Evolutionary conservation across 2,329 filamentous ascomycete species (phyloP).

Genomic region (Colletotrichum eleusines): DNA sequence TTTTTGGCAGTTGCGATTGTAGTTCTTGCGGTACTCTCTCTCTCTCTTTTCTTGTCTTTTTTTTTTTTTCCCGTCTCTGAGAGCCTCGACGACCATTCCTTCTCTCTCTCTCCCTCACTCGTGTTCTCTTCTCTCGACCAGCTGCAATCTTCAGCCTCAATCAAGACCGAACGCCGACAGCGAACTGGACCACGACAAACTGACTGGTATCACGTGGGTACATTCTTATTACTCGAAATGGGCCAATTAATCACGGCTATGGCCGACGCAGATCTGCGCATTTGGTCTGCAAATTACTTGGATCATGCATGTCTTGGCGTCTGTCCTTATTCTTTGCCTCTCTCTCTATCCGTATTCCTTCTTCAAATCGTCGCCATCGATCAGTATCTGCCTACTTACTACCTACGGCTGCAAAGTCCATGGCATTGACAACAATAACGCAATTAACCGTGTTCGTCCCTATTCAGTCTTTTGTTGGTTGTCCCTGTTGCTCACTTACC

Average conservation of each 20-base stretch:
- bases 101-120: not conserved
- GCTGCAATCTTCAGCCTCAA: not conserved
- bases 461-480: not conserved
- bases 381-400: no score
- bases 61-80: no score
- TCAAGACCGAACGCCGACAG: not conserved
- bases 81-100: not conserved
- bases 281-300: constrained; percentile 35
- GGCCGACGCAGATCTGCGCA: constrained; percentile 20
- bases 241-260: constrained; percentile 39
- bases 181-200: no score
- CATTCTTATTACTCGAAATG: constrained; percentile 25
- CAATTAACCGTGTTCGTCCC: not conserved
- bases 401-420: no score
- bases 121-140: not conserved
- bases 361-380: not conserved
- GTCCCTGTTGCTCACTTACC: not conserved
- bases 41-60: not conserved
- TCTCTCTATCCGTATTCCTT: not conserved
- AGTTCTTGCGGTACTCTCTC: not conserved
- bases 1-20: no score
- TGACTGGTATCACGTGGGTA: no score
- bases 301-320: constrained; percentile 28
- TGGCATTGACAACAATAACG: no score
- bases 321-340: not conserved